Base-by-base conservation (phyloP, 2,329 filamentous ascomycete genomes). In the Colletotrichum melonis region DNA sequence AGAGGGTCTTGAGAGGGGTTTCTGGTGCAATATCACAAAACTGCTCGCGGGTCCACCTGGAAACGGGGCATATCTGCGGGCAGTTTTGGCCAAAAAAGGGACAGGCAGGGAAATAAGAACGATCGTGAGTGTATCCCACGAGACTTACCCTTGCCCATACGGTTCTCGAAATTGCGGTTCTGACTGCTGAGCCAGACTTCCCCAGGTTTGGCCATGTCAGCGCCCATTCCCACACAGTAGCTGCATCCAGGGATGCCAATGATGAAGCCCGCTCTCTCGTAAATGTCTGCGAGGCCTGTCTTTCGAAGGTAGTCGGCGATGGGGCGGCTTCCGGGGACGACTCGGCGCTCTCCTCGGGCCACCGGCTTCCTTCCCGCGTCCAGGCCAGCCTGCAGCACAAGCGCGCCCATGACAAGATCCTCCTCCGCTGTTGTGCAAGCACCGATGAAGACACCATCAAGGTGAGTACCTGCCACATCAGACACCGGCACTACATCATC, bases 361-460 rank as follows among this genome's bases (percentile, higher is more conserved):
- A 80, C 72, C 1, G 81, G 81, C 42, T 68, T 76, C 64, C 80
- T 67, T 1, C 81, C 82, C 28, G 74, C 76, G 26, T 80, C 76
- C 9, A 86, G 69, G 0, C 84, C 85, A 7, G 78, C 77, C 65
- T 83, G 78, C 0, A 87, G 78, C 3, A 86, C 82, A 5, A 86
- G 76, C 0, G 81, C 84, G 0, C 78, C 85, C 5, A 86, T 77
- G 14, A 86, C 80, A 1, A 86, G 76, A 66, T 87, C 84, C 74
- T 86, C 85, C 65, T 86, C 83, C 0, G 84, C 79, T 0, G 84
- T 86, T 1, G 85, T 87, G 75, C 85, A 87, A 1, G 85, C 85
- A 1, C 85, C 85, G 26, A 87, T 86, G 75, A 87, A 87, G 65
- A 81, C 82, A 2, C 85, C 85, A 63, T 86, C 83, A 3, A 86